Evolutionary conservation across 768 basidiomycete species (phyloP).

Genomic region (Boletus bicolor): DNA sequence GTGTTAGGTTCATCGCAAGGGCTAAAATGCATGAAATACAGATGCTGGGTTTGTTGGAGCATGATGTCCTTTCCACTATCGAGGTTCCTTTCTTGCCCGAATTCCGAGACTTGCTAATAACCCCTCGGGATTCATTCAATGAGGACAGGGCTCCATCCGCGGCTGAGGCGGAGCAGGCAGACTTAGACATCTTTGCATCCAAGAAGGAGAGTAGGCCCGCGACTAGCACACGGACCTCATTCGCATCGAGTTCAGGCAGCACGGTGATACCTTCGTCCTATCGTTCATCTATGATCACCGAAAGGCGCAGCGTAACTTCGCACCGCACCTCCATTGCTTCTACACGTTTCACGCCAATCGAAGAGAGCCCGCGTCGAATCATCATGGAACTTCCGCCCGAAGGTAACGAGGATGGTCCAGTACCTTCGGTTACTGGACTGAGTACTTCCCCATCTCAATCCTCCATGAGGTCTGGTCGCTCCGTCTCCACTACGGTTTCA

Average conservation of each 20-base stretch:
- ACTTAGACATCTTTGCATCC: slow-evolving; percentile 63
- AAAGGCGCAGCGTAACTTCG: slow-evolving; percentile 40
- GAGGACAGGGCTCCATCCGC: slow-evolving; percentile 41
- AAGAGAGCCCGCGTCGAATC: slow-evolving; percentile 62
- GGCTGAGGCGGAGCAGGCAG: slow-evolving; percentile 69
- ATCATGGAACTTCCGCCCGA: slow-evolving; percentile 52
- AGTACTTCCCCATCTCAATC: slow-evolving; percentile 68
- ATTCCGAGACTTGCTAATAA: slow-evolving; percentile 30
- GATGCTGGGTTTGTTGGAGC: slow-evolving; percentile 88
- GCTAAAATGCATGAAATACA: slow-evolving; percentile 98
- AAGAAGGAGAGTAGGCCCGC: slow-evolving; percentile 37
- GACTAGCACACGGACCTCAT: slow-evolving; percentile 35
- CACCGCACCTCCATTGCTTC: slow-evolving; percentile 51
- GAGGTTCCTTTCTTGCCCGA: slow-evolving; percentile 77
- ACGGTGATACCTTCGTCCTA: slow-evolving; percentile 36
- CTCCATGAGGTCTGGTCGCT: slow-evolving; percentile 54
- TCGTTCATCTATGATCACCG: slow-evolving; percentile 30
- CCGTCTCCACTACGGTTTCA: slow-evolving; percentile 41
- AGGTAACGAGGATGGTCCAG: slow-evolving; percentile 28
- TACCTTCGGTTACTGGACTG: slow-evolving; percentile 35
- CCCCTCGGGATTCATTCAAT: slow-evolving; percentile 32
- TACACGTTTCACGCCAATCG: slow-evolving; percentile 57
- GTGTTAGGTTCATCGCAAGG: slow-evolving; percentile 77
- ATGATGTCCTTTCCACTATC: slow-evolving; percentile 87
- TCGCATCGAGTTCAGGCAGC: slow-evolving; percentile 40